Evolutionary conservation across 2,329 filamentous ascomycete species (phyloP).

Genomic region (Chrysosporium queenslandicum): DNA sequence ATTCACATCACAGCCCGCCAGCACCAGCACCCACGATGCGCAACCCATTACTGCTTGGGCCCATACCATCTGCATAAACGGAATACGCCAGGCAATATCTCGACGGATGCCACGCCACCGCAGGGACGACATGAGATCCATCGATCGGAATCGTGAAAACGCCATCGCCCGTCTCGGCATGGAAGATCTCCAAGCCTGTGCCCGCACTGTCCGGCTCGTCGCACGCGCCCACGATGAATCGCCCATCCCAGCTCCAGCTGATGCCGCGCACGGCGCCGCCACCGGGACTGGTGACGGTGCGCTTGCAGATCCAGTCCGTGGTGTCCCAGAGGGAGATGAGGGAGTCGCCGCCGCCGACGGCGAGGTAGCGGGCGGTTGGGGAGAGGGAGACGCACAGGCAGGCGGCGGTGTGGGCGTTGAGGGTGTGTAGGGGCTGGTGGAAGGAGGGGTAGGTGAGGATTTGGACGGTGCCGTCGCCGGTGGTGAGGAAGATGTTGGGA

Average conservation of each 20-base stretch:
- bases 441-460: constrained; percentile 41
- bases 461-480: constrained; percentile 41
- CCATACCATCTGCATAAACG: constrained; percentile 34
- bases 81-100: constrained; percentile 43
- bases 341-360: constrained; percentile 41
- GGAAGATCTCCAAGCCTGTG: constrained; percentile 41
- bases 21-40: constrained; percentile 42
- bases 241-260: constrained; percentile 43
- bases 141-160: constrained; percentile 38
- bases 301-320: constrained; percentile 42
- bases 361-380: constrained; percentile 41
- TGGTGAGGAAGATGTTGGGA: constrained; percentile 39
- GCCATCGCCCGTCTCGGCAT: constrained; percentile 42
- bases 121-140: constrained; percentile 33
- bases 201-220: constrained; percentile 38
- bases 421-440: constrained; percentile 34
- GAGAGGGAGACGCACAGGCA: constrained; percentile 39
- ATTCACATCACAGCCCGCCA: constrained; percentile 20
- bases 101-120: constrained; percentile 43
- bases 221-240: constrained; percentile 40
- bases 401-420: constrained; percentile 42
- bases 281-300: constrained; percentile 38
- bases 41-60: constrained; percentile 33
- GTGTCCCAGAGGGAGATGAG: constrained; percentile 45
- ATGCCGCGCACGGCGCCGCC: constrained; percentile 40